phyloP scores from a whole-genome alignment of 306 rosid species.

The Pyrus pyrifolia region DNA sequence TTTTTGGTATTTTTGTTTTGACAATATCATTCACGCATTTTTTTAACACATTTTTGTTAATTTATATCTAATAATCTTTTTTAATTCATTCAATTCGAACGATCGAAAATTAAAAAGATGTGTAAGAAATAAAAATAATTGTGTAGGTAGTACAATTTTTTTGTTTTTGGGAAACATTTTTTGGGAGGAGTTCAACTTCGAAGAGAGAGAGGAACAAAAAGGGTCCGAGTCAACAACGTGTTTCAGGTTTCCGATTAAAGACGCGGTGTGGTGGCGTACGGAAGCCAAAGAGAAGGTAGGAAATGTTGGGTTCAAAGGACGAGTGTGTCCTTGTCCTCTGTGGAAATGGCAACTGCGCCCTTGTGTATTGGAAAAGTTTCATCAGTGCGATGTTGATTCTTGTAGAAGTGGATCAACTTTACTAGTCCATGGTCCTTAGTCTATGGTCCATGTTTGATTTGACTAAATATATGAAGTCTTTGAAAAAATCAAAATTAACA shows the following conservation, averaged over 20 bases:
- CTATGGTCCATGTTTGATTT: not conserved
- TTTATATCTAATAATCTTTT: no score
- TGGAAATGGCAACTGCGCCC: constrained; percentile 8
- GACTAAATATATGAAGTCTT: not conserved
- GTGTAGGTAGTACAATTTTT: no score
- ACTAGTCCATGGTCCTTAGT: not conserved
- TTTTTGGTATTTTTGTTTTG: not conserved
- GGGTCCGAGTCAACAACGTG: constrained; percentile 31
- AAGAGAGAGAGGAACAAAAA: not conserved
- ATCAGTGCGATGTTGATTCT: not conserved
- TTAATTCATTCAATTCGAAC: no score
- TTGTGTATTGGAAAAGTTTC: not conserved
- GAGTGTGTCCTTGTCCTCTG: not conserved
- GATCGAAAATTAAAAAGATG: fast-evolving
- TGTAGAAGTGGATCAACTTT: not conserved
- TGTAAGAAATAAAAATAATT: no score
- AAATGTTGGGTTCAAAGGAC: not conserved
- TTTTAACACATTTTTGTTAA: no score
- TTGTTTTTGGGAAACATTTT: not conserved
- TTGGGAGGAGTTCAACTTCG: not conserved
- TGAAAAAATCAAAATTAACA: not conserved
- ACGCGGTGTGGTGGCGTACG: constrained; percentile 29
- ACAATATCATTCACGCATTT: no score
- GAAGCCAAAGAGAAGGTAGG: constrained; percentile 10
- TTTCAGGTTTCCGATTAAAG: constrained; percentile 12